Evolutionary conservation across 2,329 filamentous ascomycete genomes (phyloP).

Genomic region (Alternaria ethzedia): DNA sequence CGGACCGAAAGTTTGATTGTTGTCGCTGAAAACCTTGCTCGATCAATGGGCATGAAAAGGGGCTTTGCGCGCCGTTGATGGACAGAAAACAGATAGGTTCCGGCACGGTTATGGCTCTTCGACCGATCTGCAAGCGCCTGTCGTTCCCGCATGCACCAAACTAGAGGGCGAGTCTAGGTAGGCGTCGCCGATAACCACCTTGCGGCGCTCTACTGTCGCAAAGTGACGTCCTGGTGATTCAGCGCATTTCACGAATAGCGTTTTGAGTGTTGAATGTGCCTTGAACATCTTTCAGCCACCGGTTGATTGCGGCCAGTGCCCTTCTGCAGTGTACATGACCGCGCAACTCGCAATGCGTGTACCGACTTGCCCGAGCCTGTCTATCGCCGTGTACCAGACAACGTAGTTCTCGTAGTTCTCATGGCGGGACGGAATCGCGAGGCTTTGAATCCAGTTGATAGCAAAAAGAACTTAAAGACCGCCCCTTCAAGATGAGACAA

Average conservation of each 20-base stretch:
- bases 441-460: background rate
- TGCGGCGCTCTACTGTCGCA: background rate
- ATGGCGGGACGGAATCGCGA: background rate
- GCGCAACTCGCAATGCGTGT: background rate
- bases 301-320: background rate
- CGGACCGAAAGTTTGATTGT: constrained; percentile 2
- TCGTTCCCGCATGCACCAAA: background rate
- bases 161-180: background rate
- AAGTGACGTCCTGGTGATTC: background rate
- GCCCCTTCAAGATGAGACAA: background rate
- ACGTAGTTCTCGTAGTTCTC: background rate
- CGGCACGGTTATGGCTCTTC: background rate
- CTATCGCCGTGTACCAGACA: background rate
- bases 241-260: background rate
- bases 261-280: background rate
- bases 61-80: background rate
- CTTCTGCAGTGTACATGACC: background rate
- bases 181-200: background rate
- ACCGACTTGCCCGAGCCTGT: background rate
- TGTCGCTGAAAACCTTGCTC: background rate
- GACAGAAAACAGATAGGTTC: background rate
- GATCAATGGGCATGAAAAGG: background rate
- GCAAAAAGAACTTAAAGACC: background rate
- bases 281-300: background rate
- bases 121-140: background rate